Conservation (phyloP, 2,329 filamentous ascomycete genomes). For the Aspergillus viridinutans region DNA sequence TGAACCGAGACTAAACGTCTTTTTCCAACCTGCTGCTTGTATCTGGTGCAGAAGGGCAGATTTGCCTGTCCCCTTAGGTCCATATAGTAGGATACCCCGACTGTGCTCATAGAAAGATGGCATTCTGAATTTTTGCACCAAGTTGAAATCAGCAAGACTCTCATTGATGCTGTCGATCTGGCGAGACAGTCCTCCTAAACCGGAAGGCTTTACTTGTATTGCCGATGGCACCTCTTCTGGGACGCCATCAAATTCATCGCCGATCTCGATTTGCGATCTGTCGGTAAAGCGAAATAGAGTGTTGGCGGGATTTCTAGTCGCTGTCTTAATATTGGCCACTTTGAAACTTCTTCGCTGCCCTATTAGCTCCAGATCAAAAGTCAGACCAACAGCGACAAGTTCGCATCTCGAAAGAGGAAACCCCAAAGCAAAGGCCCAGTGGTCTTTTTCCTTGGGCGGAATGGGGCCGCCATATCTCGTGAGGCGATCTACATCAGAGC, state of each 20-base stretch:
- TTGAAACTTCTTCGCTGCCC: slow-evolving; percentile 60
- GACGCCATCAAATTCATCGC: slow-evolving; percentile 17
- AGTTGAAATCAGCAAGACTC: slow-evolving; percentile 56
- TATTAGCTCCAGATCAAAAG: slow-evolving; percentile 59
- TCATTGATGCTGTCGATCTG: slow-evolving; percentile 65
- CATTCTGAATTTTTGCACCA: slow-evolving; percentile 29
- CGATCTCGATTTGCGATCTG: slow-evolving; percentile 30
- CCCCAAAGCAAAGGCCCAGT: slow-evolving; percentile 49
- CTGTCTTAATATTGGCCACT: slow-evolving; percentile 52
- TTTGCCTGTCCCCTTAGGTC: slow-evolving; percentile 81
- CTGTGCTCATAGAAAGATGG: slow-evolving; percentile 39
- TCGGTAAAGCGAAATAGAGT: slow-evolving; percentile 36
- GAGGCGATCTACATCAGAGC: slow-evolving; percentile 42
- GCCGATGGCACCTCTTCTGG: slow-evolving; percentile 10
- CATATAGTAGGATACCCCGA: slow-evolving; percentile 70
- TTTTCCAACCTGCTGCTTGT: slow-evolving; percentile 64
- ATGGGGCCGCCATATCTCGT: slow-evolving; percentile 35
- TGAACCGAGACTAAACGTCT: slow-evolving; percentile 51
- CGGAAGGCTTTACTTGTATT: slow-evolving; percentile 37
- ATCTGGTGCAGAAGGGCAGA: slow-evolving; percentile 67
- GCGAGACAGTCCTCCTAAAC: slow-evolving; percentile 64
- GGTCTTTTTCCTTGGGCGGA: slow-evolving; percentile 30
- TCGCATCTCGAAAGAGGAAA: slow-evolving; percentile 54
- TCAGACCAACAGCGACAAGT: slow-evolving; percentile 64
- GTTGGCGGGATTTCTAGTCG: slow-evolving; percentile 33